phyloP scores from a whole-genome alignment of 225 moss, liverwort and hornwort species.

The Antitrichia curtipendula region DNA sequence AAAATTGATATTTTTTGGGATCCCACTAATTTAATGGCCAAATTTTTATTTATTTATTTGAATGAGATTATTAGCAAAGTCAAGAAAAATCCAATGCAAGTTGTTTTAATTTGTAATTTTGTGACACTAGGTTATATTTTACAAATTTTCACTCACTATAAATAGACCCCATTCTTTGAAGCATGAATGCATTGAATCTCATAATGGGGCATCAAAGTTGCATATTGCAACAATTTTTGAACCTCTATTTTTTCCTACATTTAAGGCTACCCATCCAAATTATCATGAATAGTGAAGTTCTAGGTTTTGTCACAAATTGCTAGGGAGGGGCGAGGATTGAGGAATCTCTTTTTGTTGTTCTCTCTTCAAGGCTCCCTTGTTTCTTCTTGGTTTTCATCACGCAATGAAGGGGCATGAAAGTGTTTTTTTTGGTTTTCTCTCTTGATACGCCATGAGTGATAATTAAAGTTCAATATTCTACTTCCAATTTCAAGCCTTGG shows the following conservation, averaged over 20 bases:
- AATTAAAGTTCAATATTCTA: not conserved
- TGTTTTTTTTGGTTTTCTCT: not conserved
- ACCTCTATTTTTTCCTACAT: not conserved
- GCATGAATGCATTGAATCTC: not conserved
- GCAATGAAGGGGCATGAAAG: not conserved
- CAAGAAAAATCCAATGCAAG: not conserved
- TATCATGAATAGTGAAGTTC: not conserved
- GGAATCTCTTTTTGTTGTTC: not conserved
- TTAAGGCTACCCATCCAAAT: too few relatives aligned
- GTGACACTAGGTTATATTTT: not conserved
- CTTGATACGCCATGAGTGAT: not conserved
- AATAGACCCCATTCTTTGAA: not conserved
- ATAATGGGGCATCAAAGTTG: fast-evolving
- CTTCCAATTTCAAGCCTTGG: not conserved
- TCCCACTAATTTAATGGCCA: not conserved
- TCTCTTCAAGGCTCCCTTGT: too few relatives aligned
- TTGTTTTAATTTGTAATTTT: not conserved
- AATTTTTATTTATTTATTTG: not conserved
- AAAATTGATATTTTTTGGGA: not conserved
- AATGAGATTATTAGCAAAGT: not conserved
- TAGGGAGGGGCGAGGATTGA: fast-evolving
- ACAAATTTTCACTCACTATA: not conserved
- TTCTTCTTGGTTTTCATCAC: not conserved
- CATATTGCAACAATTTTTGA: not conserved
- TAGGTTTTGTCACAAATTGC: not conserved